Base-by-base conservation (phyloP, 306 rosid species). In the Clitoria ternatea region DNA sequence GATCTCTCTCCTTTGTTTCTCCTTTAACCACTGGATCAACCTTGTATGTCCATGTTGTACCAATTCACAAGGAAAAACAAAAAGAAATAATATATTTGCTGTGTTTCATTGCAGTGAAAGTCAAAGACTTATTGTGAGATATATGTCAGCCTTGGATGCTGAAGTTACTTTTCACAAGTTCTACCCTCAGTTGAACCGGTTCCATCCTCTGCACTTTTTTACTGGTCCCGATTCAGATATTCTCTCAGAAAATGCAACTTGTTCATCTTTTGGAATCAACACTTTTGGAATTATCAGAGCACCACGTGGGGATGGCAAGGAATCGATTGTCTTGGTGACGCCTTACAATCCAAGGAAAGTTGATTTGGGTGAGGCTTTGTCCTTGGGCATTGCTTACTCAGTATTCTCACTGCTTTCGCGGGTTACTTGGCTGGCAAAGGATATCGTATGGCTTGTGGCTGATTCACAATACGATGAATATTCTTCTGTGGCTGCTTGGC, bases 351-450 rank as follows among this genome's bases (percentile, higher is more conserved):
- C 89, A 20, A 64, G 15, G 22, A 80, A 81, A 71, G 66, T 81
- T 64, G 80, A 60, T 72, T 61, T 29, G 20, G 88, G 81, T 29
- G 97, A 94, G 75, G 89, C 88, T 48, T 61, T 94, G 64, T 87
- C 98, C 61, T 53, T 94, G 80, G 96, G 95, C 59, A 86, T 87
- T 49, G 92, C 95, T 20, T 89, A 86, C 81, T 89, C 97, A 0
- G 96, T 94, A 35, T 87, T 94, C 78, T 89, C 97, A 49, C 83
- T 94, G 82, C 92, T 94, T 70, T 47, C 88, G 8, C 84, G 77
- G 80, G 98, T 91, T 71, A 92, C 92, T 67, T 94, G 98, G 98
- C 72, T 94, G 66, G 94, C 97, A 44, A 94, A 94, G 87, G 97
- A 94, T 76, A 78, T 94, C 42, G 67, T 94, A 74, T 94, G 97